Evolutionary conservation across 768 basidiomycete genomes (phyloP).

Genomic region (Leccinellum rugosiceps): DNA sequence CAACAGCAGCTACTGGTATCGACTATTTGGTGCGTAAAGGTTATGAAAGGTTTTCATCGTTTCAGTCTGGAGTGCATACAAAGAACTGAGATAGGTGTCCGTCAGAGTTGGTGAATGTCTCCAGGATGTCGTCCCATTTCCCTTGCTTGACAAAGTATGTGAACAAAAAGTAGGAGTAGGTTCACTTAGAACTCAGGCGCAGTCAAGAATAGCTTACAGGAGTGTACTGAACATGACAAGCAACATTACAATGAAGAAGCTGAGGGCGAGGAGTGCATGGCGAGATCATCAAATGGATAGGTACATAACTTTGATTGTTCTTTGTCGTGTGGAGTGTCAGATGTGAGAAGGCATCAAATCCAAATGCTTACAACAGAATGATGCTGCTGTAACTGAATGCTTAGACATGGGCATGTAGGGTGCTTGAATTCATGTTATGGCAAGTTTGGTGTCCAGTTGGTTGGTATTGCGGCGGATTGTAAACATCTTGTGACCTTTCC

Average conservation of each 20-base stretch:
- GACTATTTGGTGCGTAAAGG: slow-evolving; percentile 33
- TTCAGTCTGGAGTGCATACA: slow-evolving; percentile 36
- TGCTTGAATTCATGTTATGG: too few species aligned
- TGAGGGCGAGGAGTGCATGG: slow-evolving; percentile 81
- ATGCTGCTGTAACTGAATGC: slow-evolving; percentile 84
- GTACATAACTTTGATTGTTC: slow-evolving; percentile 92
- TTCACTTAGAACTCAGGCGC: background rate
- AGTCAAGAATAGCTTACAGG: slow-evolving; percentile 45
- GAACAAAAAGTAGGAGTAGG: background rate
- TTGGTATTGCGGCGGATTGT: too few species aligned
- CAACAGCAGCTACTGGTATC: slow-evolving; percentile 78
- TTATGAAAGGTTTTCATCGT: background rate
- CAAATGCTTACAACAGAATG: slow-evolving; percentile 62
- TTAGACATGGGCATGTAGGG: too few species aligned
- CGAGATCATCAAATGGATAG: slow-evolving; percentile 81
- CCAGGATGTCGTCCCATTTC: slow-evolving; percentile 80
- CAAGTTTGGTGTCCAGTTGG: too few species aligned
- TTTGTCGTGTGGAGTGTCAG: slow-evolving; percentile 24
- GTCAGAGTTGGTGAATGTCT: slow-evolving; percentile 79
- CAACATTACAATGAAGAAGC: slow-evolving; percentile 87
- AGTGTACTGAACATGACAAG: slow-evolving; percentile 86
- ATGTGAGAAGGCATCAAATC: background rate
- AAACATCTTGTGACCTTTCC: too few species aligned
- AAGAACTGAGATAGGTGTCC: slow-evolving; percentile 80
- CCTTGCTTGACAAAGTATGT: slow-evolving; percentile 91